Evolutionary conservation across 495 filamentous ascomycete species (phyloP), one percentile per base, ranked within the genome.

Genomic region (Copromyces sp.): DNA sequence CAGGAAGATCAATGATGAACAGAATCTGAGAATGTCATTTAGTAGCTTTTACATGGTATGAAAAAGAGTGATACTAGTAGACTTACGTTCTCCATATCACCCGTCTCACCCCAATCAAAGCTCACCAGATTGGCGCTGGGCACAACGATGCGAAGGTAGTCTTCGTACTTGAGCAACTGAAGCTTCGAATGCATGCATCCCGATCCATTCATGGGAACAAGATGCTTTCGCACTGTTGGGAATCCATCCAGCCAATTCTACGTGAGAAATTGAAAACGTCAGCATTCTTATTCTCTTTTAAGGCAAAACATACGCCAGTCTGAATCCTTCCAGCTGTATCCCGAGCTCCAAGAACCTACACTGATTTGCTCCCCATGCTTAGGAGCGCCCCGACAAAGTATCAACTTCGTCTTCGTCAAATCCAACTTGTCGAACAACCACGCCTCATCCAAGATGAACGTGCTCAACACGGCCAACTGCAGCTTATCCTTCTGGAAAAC

Each of bases 101-200:
- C 89, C 3, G 86, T 86, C 77, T 95, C 94, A 0, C 94, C 94
- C 94, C 94, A 97, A 78, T 97, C 94, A 75, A 89, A 91, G 2
- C 86, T 81, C n/a, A 90, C 86, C 4, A 96, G 79, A 73, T 97
- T 97, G 1, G 92, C 94, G 9, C 87, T 94, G 0, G 94, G 94
- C 0, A 97, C 86, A 0, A 87, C 94, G 11, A 97, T 85, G 0
- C 94, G 86, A 3, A 97, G 77, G 76, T 94, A 88, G 0, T 73
- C 76, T 0, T 85, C 83, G 73, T 93, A 90, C 75, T 92, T 94
- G 1, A 97, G 84, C 1, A 97, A 83, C 86, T 93, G 92, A 14
- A 97, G 81, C 76, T 97, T 97, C 6, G 93, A 95, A 77, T 97
- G 94, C 94, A 97, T 97, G 75, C 85, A 74, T 11, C 84, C 84